These are phyloP conservation scores for Lactifluus piperatus DNA, from an alignment of 768 basidiomycete genomes.

Conservation along the genomic window DNA sequence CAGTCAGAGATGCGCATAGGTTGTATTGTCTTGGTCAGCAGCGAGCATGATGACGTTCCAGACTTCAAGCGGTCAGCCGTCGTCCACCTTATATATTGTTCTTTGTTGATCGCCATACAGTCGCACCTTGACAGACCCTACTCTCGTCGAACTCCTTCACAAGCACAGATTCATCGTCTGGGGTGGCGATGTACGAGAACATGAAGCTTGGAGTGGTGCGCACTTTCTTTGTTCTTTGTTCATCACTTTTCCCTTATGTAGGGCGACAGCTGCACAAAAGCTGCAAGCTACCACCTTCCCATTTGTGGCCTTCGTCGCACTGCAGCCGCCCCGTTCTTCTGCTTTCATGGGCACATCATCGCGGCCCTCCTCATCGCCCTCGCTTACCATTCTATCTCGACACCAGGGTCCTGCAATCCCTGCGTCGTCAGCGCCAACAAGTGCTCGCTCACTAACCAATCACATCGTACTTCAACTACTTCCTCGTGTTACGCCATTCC, in stretches of 20 bases:
- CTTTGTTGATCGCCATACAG: conserved; percentile 29
- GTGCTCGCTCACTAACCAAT: conserved; percentile 49
- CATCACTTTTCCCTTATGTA: not conserved
- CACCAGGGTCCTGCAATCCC: conserved; percentile 61
- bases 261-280: conserved; percentile 49
- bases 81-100: not conserved
- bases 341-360: conserved; percentile 30
- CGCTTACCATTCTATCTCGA: conserved; percentile 75
- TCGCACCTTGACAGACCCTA: conserved; percentile 64
- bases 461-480: conserved; percentile 68
- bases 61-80: conserved; percentile 71
- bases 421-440: conserved; percentile 44
- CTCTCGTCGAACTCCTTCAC: conserved; percentile 56
- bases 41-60: conserved; percentile 83
- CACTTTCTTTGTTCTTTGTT: not conserved
- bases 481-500: conserved; percentile 72
- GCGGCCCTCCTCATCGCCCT: conserved; percentile 26
- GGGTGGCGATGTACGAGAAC: conserved; percentile 85
- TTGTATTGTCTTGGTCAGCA: conserved; percentile 75
- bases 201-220: conserved; percentile 71
- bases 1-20: conserved; percentile 66
- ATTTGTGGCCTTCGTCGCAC: conserved; percentile 83
- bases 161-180: conserved; percentile 78
- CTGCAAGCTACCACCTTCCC: conserved; percentile 88
- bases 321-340: conserved; percentile 59